Base-by-base conservation (phyloP, 495 filamentous ascomycete species). In the Aspergillus sclerotioniger region DNA sequence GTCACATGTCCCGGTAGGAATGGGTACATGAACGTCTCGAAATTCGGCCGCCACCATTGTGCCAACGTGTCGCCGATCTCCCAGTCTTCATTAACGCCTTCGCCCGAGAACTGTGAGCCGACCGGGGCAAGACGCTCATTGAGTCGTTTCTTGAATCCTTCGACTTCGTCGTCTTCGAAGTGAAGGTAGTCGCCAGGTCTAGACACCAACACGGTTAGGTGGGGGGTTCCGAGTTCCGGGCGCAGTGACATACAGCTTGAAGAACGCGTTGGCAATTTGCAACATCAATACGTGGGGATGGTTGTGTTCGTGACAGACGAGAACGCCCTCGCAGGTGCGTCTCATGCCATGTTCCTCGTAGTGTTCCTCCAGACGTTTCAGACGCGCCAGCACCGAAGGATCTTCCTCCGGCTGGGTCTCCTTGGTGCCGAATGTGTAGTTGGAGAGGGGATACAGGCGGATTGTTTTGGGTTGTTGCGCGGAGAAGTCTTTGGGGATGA, bases 1-100 rank as follows among this genome's bases (percentile, higher is more conserved):
- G 94, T 96, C 56, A 96, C 89, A 72, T 98, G 94, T 16, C 91
- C 89, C 7, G 94, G 94, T 45, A 96, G 85, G 74, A 96, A 98
- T 0, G 94, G 94, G 71, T 98, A 98, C 94, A 97, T 97, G 79
- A 97, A 98, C 1, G 94, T 98, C 78, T 98, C 94, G 67, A 98
- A 96, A 76, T 96, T 98, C 43, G 94, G 94, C 28, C 94, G 80
- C 92, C 92, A 98, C 94, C 95, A 98, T 76, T 96, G 92, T 37
- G 94, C 93, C 47, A 98, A 82, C 3, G 91, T 95, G 64, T 97
- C 92, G 56, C 88, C 90, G 69, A 98, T 87, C 67, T 95, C 82
- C 94, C 94, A 98, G 62, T 95, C 90, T 57, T 88, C 84, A 57
- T 88, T 91, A 7, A 90, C 90, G 58, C 90, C 90, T 70, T 94